Evolutionary conservation across 257 asterid genomes (phyloP).

Genomic region (Agastache rugosa): DNA sequence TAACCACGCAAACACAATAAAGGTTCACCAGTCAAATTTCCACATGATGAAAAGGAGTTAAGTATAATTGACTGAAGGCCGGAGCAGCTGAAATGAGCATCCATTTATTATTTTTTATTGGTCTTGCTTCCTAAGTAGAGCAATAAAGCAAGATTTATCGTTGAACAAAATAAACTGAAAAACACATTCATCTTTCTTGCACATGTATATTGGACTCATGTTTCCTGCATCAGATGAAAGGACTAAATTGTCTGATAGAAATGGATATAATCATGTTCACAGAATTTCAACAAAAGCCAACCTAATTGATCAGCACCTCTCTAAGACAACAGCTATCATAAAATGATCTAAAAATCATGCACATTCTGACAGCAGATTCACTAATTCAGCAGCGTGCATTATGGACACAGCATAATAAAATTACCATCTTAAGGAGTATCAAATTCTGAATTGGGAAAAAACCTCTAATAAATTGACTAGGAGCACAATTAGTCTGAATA

Average conservation of each 20-base stretch:
- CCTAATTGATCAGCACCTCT: background rate
- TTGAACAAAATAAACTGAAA: background rate
- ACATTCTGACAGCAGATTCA: background rate
- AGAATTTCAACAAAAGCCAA: background rate
- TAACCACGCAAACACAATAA: constrained; percentile 25
- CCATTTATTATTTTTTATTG: background rate
- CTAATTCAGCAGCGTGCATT: background rate
- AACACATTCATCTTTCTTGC: constrained; percentile 3
- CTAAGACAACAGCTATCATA: background rate
- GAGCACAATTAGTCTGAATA: too few species aligned
- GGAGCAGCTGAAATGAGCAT: constrained; percentile 1
- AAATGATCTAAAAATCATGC: background rate
- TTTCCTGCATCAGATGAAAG: constrained; percentile 17
- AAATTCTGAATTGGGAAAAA: too few species aligned
- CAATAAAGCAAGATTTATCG: background rate
- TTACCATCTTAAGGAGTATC: background rate
- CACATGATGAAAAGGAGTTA: constrained; percentile 10
- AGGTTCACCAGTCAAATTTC: constrained; percentile 13
- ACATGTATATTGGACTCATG: background rate
- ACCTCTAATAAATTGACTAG: too few species aligned
- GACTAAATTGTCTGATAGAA: background rate
- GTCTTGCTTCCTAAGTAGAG: constrained; percentile 2
- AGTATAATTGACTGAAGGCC: background rate
- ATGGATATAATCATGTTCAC: background rate
- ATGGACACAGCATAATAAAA: background rate